A percentile compares a stretch with the other conserved stretches of the same genome.
These are phyloP conservation scores for Amauroascus verrucosus DNA, from an alignment of 2,329 filamentous ascomycete species.

Conservation along the genomic window DNA sequence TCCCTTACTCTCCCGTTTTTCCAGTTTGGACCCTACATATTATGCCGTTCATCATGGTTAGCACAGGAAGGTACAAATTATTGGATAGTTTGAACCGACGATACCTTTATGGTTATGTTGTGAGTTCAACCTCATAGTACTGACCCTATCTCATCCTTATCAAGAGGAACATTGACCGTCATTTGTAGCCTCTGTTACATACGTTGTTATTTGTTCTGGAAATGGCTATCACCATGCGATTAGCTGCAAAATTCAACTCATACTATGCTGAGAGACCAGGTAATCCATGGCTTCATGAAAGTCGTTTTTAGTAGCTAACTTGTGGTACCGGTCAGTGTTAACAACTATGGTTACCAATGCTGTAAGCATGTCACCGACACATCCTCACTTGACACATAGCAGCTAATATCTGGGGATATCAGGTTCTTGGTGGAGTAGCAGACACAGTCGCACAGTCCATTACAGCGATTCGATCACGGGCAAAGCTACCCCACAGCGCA, in stretches of 20 bases:
- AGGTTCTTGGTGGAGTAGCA: slow-evolving; percentile 83
- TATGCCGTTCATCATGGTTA: slow-evolving; percentile 35
- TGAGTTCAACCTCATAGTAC: slow-evolving; percentile 26
- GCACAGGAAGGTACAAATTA: slow-evolving; percentile 31
- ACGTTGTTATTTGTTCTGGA: slow-evolving; percentile 75
- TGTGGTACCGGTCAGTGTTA: slow-evolving; percentile 50
- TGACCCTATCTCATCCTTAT: background rate
- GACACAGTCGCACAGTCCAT: slow-evolving; percentile 93
- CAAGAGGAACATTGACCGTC: background rate
- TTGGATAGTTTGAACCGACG: slow-evolving; percentile 38
- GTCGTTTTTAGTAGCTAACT: slow-evolving; percentile 17
- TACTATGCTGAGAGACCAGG: slow-evolving; percentile 86
- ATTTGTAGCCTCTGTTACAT: slow-evolving; percentile 69
- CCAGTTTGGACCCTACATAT: no score
- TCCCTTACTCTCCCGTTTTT: no score
- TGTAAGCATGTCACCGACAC: slow-evolving; percentile 42
- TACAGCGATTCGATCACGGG: slow-evolving; percentile 58
- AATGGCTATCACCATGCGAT: slow-evolving; percentile 71
- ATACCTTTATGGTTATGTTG: slow-evolving; percentile 40
- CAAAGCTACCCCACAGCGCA: slow-evolving; percentile 51
- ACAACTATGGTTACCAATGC: slow-evolving; percentile 99
- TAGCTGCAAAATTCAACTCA: slow-evolving; percentile 79
- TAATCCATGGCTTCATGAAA: slow-evolving; percentile 40
- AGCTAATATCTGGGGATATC: slow-evolving; percentile 15
- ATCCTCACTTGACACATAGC: background rate